phyloP scores from a whole-genome alignment of 345 rosid genomes.

The Syzygium oleosum region DNA sequence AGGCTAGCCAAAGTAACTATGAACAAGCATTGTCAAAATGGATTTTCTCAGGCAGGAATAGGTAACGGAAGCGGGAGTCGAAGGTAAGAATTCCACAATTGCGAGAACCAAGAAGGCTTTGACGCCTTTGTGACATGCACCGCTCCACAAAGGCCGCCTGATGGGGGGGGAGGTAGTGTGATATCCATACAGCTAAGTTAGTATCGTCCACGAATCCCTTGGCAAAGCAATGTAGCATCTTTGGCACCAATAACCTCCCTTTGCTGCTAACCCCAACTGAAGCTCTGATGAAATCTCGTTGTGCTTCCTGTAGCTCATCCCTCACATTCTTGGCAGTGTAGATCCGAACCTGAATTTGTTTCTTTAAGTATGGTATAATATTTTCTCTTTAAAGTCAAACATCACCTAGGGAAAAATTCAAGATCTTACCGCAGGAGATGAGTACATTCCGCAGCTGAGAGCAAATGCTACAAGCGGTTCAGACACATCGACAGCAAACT shows the following conservation, averaged over 20 bases:
- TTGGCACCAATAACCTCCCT: conserved; percentile 80
- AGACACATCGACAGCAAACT: conserved; percentile 39
- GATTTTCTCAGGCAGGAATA: conserved; percentile 48
- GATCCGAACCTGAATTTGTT: conserved; percentile 51
- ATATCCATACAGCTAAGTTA: conserved; percentile 73
- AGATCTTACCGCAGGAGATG: conserved; percentile 75
- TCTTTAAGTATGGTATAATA: background rate
- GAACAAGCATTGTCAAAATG: background rate
- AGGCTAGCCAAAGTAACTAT: background rate
- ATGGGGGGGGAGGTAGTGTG: conserved; percentile 63
- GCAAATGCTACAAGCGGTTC: conserved; percentile 79
- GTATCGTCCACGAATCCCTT: conserved; percentile 64
- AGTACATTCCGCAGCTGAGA: conserved; percentile 84
- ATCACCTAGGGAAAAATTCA: background rate
- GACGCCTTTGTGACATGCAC: conserved; percentile 62
- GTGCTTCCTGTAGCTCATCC: conserved; percentile 80
- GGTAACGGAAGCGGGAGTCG: conserved; percentile 75
- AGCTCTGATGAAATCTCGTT: conserved; percentile 66
- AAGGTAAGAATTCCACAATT: conserved; percentile 73
- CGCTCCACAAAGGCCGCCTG: conserved; percentile 78
- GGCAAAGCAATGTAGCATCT: conserved; percentile 73
- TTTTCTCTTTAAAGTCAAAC: background rate
- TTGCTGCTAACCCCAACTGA: conserved; percentile 76
- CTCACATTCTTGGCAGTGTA: conserved; percentile 54
- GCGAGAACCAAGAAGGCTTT: conserved; percentile 59